Percentiles rank a stretch among this genome's conserved stretches.
Evolutionary conservation across 495 filamentous ascomycete species (phyloP).

Genomic region (Pseudoneurospora amorphoporcata): DNA sequence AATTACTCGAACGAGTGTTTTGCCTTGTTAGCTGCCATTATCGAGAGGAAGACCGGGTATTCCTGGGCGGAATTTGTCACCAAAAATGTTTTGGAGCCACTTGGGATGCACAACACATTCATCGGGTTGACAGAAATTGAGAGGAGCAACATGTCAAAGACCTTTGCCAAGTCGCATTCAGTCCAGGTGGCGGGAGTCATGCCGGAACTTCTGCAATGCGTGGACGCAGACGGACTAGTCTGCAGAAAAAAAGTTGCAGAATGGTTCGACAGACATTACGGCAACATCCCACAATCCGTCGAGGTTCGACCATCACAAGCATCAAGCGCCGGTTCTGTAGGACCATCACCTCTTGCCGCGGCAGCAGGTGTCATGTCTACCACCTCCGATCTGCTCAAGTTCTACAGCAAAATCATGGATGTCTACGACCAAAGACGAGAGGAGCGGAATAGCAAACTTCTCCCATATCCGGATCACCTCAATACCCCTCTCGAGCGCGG

Average conservation of each 20-base stretch:
- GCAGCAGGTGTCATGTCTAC: conserved; percentile 14
- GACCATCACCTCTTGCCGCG: neutral
- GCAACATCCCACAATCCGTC: neutral
- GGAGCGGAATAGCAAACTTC: too few species aligned
- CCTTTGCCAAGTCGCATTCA: conserved; percentile 2
- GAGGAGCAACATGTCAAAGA: neutral
- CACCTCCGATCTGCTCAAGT: conserved; percentile 4
- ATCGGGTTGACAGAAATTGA: neutral
- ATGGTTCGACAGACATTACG: neutral
- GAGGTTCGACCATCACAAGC: conserved; percentile 2
- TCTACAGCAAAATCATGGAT: conserved; percentile 2
- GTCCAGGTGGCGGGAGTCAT: neutral
- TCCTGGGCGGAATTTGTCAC: conserved; percentile 2
- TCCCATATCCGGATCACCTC: too few species aligned
- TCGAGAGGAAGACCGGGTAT: conserved; percentile 1
- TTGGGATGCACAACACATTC: conserved; percentile 5
- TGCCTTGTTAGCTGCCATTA: conserved; percentile 1
- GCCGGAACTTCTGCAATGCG: neutral
- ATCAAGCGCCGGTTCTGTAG: neutral
- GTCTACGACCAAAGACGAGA: neutral
- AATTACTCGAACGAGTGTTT: conserved; percentile 17
- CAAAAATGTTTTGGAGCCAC: conserved; percentile 3
- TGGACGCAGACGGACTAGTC: neutral
- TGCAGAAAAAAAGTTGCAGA: neutral
- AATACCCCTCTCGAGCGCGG: conserved; percentile 2